Conservation (phyloP, 192 early-diverging fungal genomes). For the Gigaspora rosea region DNA sequence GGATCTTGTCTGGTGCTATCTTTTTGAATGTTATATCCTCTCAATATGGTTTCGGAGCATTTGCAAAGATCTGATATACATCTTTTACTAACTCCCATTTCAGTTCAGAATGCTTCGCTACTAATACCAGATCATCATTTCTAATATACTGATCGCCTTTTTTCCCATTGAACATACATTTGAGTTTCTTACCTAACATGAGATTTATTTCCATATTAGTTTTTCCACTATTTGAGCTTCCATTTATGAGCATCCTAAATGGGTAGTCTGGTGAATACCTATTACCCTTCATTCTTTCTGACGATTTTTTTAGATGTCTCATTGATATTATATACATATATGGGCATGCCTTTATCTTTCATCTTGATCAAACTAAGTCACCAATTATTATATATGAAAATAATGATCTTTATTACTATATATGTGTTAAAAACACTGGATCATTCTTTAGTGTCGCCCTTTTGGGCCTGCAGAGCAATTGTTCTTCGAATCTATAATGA, state of each 20-base stretch:
- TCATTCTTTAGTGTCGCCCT: too few relatives aligned
- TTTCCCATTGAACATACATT: conserved; percentile 5
- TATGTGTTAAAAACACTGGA: too few relatives aligned
- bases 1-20: neutral
- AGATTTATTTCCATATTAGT: conserved; percentile 25
- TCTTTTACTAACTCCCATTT: too few relatives aligned
- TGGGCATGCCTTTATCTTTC: too few relatives aligned
- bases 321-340: neutral
- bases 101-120: too few relatives aligned
- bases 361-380: too few relatives aligned
- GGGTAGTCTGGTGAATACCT: neutral
- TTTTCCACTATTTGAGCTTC: conserved; percentile 21
- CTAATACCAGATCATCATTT: conserved; percentile 16
- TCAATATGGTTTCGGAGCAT: neutral
- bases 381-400: too few relatives aligned
- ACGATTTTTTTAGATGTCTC: conserved; percentile 8
- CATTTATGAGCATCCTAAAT: neutral
- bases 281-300: conserved; percentile 1
- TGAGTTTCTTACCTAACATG: conserved; percentile 3
- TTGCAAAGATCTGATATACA: neutral
- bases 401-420: too few relatives aligned
- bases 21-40: conserved; percentile 11
- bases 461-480: too few relatives aligned
- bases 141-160: conserved; percentile 10
- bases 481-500: too few relatives aligned